Percentiles rank a stretch among this genome's conserved stretches.
These are phyloP conservation scores for Xylaria flabelliformis DNA, from an alignment of 495 filamentous ascomycete genomes.

Conservation along the genomic window DNA sequence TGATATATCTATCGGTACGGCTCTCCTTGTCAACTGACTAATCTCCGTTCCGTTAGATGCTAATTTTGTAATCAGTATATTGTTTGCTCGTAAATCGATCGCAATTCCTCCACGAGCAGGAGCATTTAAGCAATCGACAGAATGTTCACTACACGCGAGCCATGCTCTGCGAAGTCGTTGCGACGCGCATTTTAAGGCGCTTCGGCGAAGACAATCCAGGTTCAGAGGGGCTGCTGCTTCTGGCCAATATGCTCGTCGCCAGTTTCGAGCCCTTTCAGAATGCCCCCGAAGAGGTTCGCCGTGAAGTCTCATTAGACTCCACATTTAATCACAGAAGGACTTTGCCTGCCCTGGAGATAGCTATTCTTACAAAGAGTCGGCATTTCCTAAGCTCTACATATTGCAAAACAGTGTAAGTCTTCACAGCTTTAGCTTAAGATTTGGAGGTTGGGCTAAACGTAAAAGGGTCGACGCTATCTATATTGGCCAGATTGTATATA, in stretches of 20 bases:
- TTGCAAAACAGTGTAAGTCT: conserved; percentile 66
- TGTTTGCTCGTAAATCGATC: conserved; percentile 74
- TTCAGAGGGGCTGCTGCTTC: conserved; percentile 65
- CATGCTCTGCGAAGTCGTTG: conserved; percentile 71
- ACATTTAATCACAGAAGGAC: conserved; percentile 63
- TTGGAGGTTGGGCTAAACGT: conserved; percentile 19
- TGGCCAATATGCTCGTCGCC: conserved; percentile 73
- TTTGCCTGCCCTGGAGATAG: conserved; percentile 71
- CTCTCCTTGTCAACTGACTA: conserved; percentile 1
- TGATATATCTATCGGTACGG: conserved; percentile 68
- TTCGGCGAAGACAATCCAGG: conserved; percentile 72
- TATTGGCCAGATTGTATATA: conserved; percentile 70
- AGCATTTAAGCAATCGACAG: conserved; percentile 68
- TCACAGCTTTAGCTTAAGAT: not conserved
- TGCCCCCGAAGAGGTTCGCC: conserved; percentile 63
- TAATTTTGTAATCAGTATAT: conserved; percentile 53
- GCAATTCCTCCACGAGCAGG: conserved; percentile 71
- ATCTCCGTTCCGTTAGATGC: conserved; percentile 25
- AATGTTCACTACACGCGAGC: conserved; percentile 73
- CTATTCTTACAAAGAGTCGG: conserved; percentile 72
- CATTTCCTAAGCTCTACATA: conserved; percentile 69
- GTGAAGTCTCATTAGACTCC: conserved; percentile 53
- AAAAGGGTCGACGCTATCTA: conserved; percentile 69
- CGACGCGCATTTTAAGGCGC: conserved; percentile 67
- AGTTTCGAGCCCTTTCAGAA: conserved; percentile 77